Base-by-base conservation (phyloP, 768 basidiomycete genomes). In the Amanita subjunquillea region DNA sequence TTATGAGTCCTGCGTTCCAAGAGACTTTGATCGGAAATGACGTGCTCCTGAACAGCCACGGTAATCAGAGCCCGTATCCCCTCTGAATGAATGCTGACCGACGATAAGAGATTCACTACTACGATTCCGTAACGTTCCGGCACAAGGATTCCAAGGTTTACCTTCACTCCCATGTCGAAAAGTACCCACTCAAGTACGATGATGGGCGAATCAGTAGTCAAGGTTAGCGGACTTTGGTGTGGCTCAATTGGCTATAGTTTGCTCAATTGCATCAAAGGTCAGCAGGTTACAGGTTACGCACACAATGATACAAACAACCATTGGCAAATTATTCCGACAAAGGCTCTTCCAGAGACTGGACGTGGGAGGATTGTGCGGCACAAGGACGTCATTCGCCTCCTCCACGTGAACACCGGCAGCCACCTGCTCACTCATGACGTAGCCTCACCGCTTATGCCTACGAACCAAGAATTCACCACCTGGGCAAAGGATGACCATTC, bases 1-100 rank as follows among this genome's bases (percentile, higher is more conserved):
- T 98, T 73, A 98, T 98, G 96, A 92, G 88, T 64, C 94, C 96
- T 5, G 85, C 83, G 4, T 99, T 99, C 81, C 96, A 99, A 69
- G 93, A 98, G 70, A 96, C 93, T 15, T 73, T 99, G 48, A 67
- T 75, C 20, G 93, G 92, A 29, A 99, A 96, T 59, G 93, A 98
- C 62, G 74, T 99, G 68, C 69, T 97, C 53, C 65, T 97, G 56
- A 91, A 91, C 62, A 88, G 91, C 58, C 87, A 94, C 72, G 95
- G 95, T 93, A 59, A 53, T 58, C 6, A 15, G 0, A 22, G 13
- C 15, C 6, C n/a, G 2, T n/a, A 17, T 40, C 25, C 27, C 23
- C 13, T 36, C 22, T 17, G 25, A 25, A 4, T 25, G 43, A 53
- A 12, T 60, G 30, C 17, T 54, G 20, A 54, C 15, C 40, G 10